A percentile compares a stretch with the other conserved stretches of the same genome.
Conservation (phyloP, 2,329 filamentous ascomycete genomes). For the Penicillium verrucosum region DNA sequence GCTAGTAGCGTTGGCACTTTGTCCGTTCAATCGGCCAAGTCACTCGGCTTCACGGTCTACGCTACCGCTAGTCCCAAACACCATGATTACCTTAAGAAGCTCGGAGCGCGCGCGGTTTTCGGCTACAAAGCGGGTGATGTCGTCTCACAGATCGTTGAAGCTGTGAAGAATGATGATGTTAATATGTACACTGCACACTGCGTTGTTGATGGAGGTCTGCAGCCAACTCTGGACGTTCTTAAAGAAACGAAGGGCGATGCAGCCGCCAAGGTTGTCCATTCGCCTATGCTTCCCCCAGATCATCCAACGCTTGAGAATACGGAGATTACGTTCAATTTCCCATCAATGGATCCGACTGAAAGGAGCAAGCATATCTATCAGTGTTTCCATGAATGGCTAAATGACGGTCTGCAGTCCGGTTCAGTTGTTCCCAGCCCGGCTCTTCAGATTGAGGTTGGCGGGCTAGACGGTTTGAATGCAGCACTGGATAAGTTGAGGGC, state of each 20-base stretch:
- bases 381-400: neutral
- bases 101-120: neutral
- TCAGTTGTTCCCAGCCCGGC: neutral
- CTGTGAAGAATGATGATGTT: neutral
- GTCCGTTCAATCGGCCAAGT: neutral
- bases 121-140: neutral
- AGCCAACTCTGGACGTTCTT: neutral
- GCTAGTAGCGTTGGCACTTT: neutral
- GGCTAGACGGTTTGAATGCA: neutral
- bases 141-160: neutral
- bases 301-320: neutral
- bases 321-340: neutral
- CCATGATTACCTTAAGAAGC: neutral
- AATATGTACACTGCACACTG: neutral
- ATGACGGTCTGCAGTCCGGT: neutral
- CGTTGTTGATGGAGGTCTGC: neutral
- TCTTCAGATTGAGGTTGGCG: neutral
- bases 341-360: neutral
- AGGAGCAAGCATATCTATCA: neutral
- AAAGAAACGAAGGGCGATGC: neutral
- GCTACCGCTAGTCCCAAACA: neutral
- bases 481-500: neutral
- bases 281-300: neutral
- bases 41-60: neutral
- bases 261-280: neutral